Conservation (phyloP, 495 filamentous ascomycete species). For the Talaromyces ruber region DNA sequence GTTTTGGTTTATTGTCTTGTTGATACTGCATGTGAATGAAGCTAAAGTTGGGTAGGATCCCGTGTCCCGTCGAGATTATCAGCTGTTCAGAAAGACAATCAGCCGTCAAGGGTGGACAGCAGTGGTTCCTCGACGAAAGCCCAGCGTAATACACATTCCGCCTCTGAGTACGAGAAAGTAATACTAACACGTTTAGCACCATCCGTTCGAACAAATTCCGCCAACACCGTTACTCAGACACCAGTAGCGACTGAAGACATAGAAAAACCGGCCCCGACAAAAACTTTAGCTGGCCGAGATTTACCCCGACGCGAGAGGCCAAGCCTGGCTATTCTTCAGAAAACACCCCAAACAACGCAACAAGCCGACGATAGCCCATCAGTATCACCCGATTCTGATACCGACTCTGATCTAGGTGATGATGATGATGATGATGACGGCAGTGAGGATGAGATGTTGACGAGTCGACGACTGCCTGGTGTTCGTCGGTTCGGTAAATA, state of each 20-base stretch:
- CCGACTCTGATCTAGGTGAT: conserved; percentile 38
- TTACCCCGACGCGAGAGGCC: conserved; percentile 23
- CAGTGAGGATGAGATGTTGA: conserved; percentile 14
- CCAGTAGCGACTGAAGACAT: conserved; percentile 8
- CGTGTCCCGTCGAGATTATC: conserved; percentile 53
- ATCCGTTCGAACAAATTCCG: conserved; percentile 45
- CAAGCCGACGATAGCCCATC: conserved; percentile 22
- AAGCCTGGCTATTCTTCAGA: conserved; percentile 14
- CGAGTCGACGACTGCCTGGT: conserved; percentile 14
- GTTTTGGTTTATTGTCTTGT: conserved; percentile 10
- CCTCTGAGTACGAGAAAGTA: neutral
- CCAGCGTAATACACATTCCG: neutral
- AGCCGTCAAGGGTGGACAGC: conserved; percentile 26
- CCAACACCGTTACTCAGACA: conserved; percentile 41
- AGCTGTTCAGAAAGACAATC: conserved; percentile 52
- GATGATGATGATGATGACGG: conserved; percentile 36
- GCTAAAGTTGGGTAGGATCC: conserved; percentile 27
- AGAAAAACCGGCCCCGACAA: conserved; percentile 33
- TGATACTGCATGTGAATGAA: neutral
- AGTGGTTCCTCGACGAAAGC: neutral
- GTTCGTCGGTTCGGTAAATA: conserved; percentile 32
- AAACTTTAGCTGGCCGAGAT: conserved; percentile 18
- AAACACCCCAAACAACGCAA: conserved; percentile 16
- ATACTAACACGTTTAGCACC: neutral
- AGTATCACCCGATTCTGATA: conserved; percentile 27